phyloP scores from a whole-genome alignment of 2,329 filamentous ascomycete species.

The Trichoderma harzianum region DNA sequence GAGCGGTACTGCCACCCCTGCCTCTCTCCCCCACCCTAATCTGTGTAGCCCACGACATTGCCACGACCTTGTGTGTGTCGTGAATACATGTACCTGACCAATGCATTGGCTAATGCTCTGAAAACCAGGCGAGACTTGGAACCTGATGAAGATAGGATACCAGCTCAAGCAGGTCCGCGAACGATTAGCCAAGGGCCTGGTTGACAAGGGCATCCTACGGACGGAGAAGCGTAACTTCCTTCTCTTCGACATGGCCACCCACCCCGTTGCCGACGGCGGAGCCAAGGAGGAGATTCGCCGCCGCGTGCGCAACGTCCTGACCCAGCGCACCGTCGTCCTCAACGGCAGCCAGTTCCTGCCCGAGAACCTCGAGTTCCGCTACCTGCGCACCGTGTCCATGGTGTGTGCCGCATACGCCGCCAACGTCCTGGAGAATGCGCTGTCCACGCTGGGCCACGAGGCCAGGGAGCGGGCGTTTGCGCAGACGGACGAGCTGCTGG shows the following conservation, averaged over 20 bases:
- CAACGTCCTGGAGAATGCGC: conserved; percentile 96
- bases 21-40: background rate
- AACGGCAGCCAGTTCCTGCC: conserved; percentile 84
- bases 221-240: conserved; percentile 99
- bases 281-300: conserved; percentile 97
- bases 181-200: conserved; percentile 91
- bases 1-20: conserved; percentile 67
- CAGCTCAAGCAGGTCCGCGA: conserved; percentile 99
- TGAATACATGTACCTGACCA: background rate
- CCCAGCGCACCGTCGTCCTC: conserved; percentile 89
- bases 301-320: conserved; percentile 88
- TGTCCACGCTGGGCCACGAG: conserved; percentile 90
- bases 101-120: background rate
- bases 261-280: conserved; percentile 91
- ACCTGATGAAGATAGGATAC: conserved; percentile 99
- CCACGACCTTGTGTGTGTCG: background rate
- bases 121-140: conserved; percentile 88
- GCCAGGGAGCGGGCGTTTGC: conserved; percentile 91
- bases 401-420: conserved; percentile 97
- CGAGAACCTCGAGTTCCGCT: conserved; percentile 90
- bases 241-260: conserved; percentile 99
- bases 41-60: background rate
- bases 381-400: conserved; percentile 88
- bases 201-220: conserved; percentile 96
- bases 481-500: conserved; percentile 92